Base-by-base conservation (phyloP, 345 rosid species). In the Pistacia vera region DNA sequence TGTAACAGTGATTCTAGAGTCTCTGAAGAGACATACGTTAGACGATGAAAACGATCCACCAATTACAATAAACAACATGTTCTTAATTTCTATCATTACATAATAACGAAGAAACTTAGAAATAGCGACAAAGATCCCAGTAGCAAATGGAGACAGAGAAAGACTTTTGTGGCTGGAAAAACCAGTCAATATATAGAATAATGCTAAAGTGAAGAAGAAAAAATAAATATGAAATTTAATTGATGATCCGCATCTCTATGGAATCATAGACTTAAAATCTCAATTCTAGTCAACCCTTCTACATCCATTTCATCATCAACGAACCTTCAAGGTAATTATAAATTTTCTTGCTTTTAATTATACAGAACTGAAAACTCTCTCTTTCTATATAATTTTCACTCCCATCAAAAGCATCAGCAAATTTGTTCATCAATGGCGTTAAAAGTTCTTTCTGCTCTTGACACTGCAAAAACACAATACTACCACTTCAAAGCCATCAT, bases 401-500 rank as follows among this genome's bases (percentile, higher is more conserved):
- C 46, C 46, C 46, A 6, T 41, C 46, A 41, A 41, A 7, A 4
- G 13, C 17, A 3, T 25, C 38, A 46, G 3, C 41, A n/a, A 18
- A 1, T 51, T 54, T 41, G 22, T 38, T 54, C 8, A 41, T 75
- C 41, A 62, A 88, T 88, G 91, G 79, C 85, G 54, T 60, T 84
- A 28, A 77, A 81, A 66, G 91, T 90, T 8, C 84, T 90, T 0
- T 79, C 68, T 0, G 87, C 91, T 20, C 88, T 90, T 2, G 93
- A 90, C 68, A 22, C 76, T 0, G 87, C 91, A 36, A 86, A 48
- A 78, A 82, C 89, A 2, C 91, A 90, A 68, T 78, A 63, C 73
- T 90, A 90, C 73, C 93, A 90, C 76, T 90, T 86, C 87, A 86
- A 83, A 74, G 91, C 91, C 55, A 90, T 88, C 28, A 56, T 88